Percentiles rank a stretch among this genome's conserved stretches.
phyloP scores from a whole-genome alignment of 2,329 filamentous ascomycete species.

The Blumeria hordei region DNA sequence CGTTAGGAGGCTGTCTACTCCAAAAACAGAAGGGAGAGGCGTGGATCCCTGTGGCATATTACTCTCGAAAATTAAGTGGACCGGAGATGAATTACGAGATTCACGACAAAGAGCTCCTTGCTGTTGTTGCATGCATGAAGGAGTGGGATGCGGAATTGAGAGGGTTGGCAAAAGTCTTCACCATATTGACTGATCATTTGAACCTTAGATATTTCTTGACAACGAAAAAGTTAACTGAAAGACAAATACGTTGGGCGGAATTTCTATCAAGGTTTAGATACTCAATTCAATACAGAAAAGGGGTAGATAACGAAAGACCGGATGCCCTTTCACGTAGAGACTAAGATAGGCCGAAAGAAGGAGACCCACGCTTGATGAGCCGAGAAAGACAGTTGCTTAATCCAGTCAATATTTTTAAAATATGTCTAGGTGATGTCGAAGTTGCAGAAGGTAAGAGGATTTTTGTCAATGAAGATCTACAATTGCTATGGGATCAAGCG shows the following conservation, averaged over 20 bases:
- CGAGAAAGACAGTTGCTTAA: too few species aligned
- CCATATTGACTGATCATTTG: background rate
- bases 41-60: background rate
- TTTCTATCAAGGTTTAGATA: background rate
- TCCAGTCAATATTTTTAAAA: too few species aligned
- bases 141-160: background rate
- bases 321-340: background rate
- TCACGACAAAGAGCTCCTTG: background rate
- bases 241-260: background rate
- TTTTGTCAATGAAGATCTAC: too few species aligned
- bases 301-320: background rate
- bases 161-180: background rate
- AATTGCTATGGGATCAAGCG: too few species aligned
- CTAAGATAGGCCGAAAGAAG: background rate
- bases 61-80: background rate
- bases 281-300: background rate
- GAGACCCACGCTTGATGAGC: background rate
- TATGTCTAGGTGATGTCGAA: too few species aligned
- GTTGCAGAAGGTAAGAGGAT: too few species aligned
- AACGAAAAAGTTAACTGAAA: background rate
- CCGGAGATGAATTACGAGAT: conserved; percentile 1
- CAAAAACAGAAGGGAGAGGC: background rate
- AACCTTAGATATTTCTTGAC: background rate
- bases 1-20: background rate
- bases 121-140: background rate